These are phyloP conservation scores for Zopfia rhizophila DNA, from an alignment of 2,329 filamentous ascomycete species.

Conservation along the genomic window DNA sequence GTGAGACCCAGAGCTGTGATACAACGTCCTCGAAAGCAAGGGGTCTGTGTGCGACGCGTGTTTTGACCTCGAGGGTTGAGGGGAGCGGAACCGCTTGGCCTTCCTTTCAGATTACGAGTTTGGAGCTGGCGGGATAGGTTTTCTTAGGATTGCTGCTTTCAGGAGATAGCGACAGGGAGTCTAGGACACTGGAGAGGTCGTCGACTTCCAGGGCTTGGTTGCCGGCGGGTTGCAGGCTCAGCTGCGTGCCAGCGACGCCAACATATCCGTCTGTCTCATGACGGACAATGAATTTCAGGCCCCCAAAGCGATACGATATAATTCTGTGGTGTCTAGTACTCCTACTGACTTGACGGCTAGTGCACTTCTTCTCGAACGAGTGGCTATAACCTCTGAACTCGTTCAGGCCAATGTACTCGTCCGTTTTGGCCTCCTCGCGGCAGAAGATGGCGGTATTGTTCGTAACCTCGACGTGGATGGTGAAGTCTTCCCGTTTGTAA, in stretches of 20 bases:
- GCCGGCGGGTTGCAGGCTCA: constrained; percentile 2
- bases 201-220: not conserved
- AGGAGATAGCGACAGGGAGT: constrained; percentile 16
- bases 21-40: constrained; percentile 50
- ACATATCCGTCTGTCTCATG: constrained; percentile 57
- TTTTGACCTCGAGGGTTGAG: constrained; percentile 60
- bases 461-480: constrained; percentile 53
- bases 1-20: constrained; percentile 59
- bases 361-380: constrained; percentile 58
- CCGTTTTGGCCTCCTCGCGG: constrained; percentile 33
- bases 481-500: constrained; percentile 46
- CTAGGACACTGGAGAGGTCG: constrained; percentile 12
- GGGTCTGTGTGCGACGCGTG: constrained; percentile 45
- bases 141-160: constrained; percentile 4
- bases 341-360: constrained; percentile 40
- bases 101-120: constrained; percentile 36
- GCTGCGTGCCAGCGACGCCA: constrained; percentile 2
- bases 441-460: constrained; percentile 44
- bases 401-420: constrained; percentile 20
- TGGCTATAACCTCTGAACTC: constrained; percentile 56
- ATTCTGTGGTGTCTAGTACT: constrained; percentile 61
- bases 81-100: constrained; percentile 32
- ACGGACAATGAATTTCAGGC: constrained; percentile 39
- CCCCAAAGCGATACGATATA: constrained; percentile 57
- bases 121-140: constrained; percentile 11